Conservation (phyloP, 805 yeast species). For the Schizosaccharomyces lindneri region DNA sequence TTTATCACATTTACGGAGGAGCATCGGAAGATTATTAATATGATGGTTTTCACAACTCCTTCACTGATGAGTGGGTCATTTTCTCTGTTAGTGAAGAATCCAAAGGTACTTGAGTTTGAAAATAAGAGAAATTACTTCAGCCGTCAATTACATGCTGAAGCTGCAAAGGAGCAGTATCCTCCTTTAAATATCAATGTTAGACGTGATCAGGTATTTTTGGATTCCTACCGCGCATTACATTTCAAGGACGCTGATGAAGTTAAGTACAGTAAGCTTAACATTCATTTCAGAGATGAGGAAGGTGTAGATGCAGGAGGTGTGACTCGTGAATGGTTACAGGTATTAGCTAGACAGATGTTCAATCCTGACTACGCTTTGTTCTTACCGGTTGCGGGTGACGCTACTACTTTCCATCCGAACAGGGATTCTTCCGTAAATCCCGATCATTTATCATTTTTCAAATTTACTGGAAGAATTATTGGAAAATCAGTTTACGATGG, state of each 20-base stretch:
- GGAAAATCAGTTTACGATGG: slow-evolving; percentile 85
- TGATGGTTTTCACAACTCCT: slow-evolving; percentile 76
- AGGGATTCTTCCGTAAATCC: slow-evolving; percentile 80
- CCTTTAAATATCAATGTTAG: slow-evolving; percentile 44
- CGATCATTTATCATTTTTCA: slow-evolving; percentile 76
- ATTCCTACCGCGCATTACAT: slow-evolving; percentile 61
- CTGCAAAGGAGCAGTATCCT: slow-evolving; percentile 13
- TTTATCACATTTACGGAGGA: slow-evolving; percentile 73
- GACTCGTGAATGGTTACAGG: slow-evolving; percentile 93
- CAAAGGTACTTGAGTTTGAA: slow-evolving; percentile 78
- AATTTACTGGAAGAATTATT: slow-evolving; percentile 76
- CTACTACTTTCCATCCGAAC: slow-evolving; percentile 87
- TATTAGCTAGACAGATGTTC: slow-evolving; percentile 78
- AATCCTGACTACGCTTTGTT: slow-evolving; percentile 86
- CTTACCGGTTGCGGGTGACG: slow-evolving; percentile 73
- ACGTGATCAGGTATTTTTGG: slow-evolving; percentile 77
- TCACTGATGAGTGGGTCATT: slow-evolving; percentile 91
- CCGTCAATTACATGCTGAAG: slow-evolving; percentile 35
- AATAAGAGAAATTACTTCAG: slow-evolving; percentile 72
- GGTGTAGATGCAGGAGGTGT: slow-evolving; percentile 98
- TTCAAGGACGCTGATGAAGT: slow-evolving; percentile 56
- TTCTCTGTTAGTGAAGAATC: slow-evolving; percentile 64
- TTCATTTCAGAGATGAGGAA: slow-evolving; percentile 73
- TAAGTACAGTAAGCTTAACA: slow-evolving; percentile 44
- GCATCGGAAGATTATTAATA: slow-evolving; percentile 67